Conservation (phyloP, 139 green algal species). For the Volvox africanus region DNA sequence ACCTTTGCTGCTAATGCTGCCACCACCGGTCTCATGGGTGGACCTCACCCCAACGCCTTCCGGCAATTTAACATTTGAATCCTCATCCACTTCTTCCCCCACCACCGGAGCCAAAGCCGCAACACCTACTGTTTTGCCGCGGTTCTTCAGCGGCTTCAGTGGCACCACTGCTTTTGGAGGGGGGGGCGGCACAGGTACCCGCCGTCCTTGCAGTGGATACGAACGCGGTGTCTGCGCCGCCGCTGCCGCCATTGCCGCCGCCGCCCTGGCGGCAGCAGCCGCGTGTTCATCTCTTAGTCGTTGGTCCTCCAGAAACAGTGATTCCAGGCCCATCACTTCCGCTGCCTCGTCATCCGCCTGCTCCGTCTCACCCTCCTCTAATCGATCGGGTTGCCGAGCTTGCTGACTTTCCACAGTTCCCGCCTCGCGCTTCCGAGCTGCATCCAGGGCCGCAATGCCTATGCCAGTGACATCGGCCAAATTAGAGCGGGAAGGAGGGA, state of each 20-base stretch:
- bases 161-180: neutral
- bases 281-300: neutral
- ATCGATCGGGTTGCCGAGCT: too few species aligned
- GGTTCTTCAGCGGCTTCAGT: too few species aligned
- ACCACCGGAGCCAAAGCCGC: neutral
- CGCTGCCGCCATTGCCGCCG: neutral
- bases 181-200: neutral
- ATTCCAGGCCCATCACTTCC: neutral
- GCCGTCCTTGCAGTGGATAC: neutral
- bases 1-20: neutral
- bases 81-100: conserved; percentile 18
- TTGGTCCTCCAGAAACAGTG: neutral
- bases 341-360: neutral
- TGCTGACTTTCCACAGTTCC: neutral
- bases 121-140: neutral
- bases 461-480: too few species aligned
- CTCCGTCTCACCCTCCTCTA: neutral
- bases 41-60: neutral
- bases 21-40: neutral
- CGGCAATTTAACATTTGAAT: neutral
- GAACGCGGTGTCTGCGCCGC: neutral
- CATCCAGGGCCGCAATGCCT: neutral
- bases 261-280: neutral
- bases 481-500: too few species aligned
- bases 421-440: neutral